Evolutionary conservation across 495 filamentous ascomycete species (phyloP), one percentile per base, ranked within the genome.

Genomic region (Aspergillus sparsus): DNA sequence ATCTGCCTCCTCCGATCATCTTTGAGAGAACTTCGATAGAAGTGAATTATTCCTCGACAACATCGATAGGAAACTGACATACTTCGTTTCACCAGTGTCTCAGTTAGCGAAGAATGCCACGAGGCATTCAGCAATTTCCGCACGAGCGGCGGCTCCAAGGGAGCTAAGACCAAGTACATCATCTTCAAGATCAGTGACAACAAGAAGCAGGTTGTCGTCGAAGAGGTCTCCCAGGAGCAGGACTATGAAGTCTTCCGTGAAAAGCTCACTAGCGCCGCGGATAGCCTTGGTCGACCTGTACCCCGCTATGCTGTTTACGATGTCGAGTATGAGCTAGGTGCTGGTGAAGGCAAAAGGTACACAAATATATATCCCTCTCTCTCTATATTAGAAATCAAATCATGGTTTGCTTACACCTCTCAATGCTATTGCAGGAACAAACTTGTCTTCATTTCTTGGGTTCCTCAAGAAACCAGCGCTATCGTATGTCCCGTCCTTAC

Each of bases 181-280:
- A 89, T 98, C 86, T 98, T 87, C 89, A 96, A 96, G 83, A 87
- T 98, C 70, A 84, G 89, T 64, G 91, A 96, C 77, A 85, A 97
- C 84, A 89, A 89, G 86, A 94, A 89, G 77, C 74, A 88, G 68
- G 92, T 97, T 71, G 89, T 89, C 46, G 84, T 97, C 67, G 86
- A 88, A 39, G 90, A 95, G 65, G 82, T 85, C 61, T 85, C 86
- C 57, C 79, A 80, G 49, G 79, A 82, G 31, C 73, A 81, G 64
- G 81, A 87, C 67, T 93, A 89, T 79, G 88, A 92, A 44, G 76
- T 71, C 59, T 96, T 96, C 84, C 89, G 89, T 65, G 76, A 86
- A 69, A 89, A 89, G 83, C 87, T 96, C 57, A 72, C 88, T 62
- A 83, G 82, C 57, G 87, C 90, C 61, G 80, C 80, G 62, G 77